Percentiles rank a stretch among this genome's conserved stretches.
Conservation (phyloP, 345 rosid species). For the Conringia planisiliqua region DNA sequence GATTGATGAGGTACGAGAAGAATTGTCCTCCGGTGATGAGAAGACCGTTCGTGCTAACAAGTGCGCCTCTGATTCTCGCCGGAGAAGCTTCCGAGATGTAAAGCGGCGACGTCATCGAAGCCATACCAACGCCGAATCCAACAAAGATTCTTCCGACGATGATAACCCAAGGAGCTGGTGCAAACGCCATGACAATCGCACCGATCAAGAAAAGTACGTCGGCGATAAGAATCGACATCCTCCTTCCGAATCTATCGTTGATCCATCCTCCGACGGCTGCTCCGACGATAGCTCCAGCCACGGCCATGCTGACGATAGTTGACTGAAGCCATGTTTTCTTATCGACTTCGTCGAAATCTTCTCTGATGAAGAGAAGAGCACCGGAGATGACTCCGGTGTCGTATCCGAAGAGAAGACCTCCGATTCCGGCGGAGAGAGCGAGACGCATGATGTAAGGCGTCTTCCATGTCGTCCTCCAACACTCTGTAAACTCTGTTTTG, state of each 20-base stretch:
- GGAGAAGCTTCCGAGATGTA: conserved; percentile 95
- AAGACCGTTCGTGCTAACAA: conserved; percentile 77
- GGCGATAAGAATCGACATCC: conserved; percentile 50
- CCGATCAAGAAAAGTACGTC: conserved; percentile 69
- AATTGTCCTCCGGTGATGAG: conserved; percentile 88
- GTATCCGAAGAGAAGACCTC: conserved; percentile 92
- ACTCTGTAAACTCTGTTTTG: conserved; percentile 68
- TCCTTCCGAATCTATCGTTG: conserved; percentile 75
- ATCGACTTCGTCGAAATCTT: conserved; percentile 63
- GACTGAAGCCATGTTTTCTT: conserved; percentile 75
- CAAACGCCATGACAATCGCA: conserved; percentile 62
- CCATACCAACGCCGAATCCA: conserved; percentile 95
- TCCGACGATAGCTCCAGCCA: conserved; percentile 86
- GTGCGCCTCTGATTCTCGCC: conserved; percentile 84
- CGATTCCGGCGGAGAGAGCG: conserved; percentile 87
- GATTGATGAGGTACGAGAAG: conserved; percentile 75
- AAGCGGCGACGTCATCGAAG: conserved; percentile 92
- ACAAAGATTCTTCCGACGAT: conserved; percentile 70
- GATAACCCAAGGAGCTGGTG: conserved; percentile 72
- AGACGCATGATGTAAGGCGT: conserved; percentile 84
- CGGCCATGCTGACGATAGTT: conserved; percentile 81
- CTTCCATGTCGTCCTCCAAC: conserved; percentile 65
- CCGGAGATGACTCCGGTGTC: conserved; percentile 98
- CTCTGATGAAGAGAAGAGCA: conserved; percentile 73
- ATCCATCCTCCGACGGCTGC: conserved; percentile 81